phyloP scores from a whole-genome alignment of 2,329 filamentous ascomycete genomes.

The Stromatinia cepivora region DNA sequence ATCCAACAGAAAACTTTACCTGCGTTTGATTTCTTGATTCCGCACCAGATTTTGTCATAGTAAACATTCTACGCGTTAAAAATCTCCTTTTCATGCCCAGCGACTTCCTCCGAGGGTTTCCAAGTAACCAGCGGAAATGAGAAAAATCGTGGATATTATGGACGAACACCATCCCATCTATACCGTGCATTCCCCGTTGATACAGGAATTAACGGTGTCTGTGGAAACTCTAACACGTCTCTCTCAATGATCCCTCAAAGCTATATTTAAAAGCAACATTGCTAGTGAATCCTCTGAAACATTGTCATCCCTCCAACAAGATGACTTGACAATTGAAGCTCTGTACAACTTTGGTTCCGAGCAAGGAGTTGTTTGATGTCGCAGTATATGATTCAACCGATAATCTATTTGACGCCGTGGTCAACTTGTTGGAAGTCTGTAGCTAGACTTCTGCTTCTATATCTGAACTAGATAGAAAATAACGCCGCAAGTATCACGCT shows the following conservation, averaged over 20 bases:
- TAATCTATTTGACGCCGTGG: background rate
- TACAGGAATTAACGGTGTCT: background rate
- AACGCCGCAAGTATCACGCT: background rate
- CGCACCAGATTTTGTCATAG: background rate
- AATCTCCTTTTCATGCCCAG: background rate
- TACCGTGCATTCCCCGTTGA: background rate
- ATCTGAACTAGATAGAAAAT: background rate
- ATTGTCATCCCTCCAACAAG: background rate
- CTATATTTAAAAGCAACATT: background rate
- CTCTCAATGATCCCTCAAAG: background rate
- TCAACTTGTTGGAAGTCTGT: background rate
- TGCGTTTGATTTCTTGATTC: background rate
- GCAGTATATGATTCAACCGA: background rate
- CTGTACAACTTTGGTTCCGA: background rate
- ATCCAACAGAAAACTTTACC: constrained; percentile 10
- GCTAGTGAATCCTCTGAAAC: background rate
- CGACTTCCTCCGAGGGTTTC: too few species aligned
- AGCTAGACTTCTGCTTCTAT: background rate
- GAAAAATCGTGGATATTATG: background rate
- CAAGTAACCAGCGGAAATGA: background rate
- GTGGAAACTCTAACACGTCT: background rate
- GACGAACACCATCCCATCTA: too few species aligned
- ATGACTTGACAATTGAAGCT: background rate
- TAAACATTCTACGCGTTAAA: background rate
- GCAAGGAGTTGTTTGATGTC: background rate